Evolutionary conservation across 345 rosid genomes (phyloP), one percentile per base, ranked within the genome.

Genomic region (Citrus sinensis): DNA sequence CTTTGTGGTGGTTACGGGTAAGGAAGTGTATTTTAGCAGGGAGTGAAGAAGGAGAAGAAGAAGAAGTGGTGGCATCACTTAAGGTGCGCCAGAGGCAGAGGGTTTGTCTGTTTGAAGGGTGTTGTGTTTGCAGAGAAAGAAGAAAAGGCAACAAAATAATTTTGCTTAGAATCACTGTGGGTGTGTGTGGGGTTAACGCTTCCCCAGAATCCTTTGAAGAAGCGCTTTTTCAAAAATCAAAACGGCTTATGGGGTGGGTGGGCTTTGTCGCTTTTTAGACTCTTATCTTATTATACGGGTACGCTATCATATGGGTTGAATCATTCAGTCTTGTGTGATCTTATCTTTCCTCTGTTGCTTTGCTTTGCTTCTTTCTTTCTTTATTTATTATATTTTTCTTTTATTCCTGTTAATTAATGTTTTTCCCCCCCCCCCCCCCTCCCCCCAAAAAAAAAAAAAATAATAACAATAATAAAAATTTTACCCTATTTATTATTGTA

Each of bases 261-360:
- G 78, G 80, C 77, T 73, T 24, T 62, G 46, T 51, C 39, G 62
- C 82, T 77, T 79, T 83, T 79, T 70, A 80, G 37, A 67, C 71
- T 78, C 70, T 68, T 78, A 42, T 10, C 17, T 61, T 17, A 22
- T 71, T 61, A 76, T 19, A 42, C 78, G 84, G 79, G 49, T 78
- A 32, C 24, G 29, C 22, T 20, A n/a, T 70, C 67, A 77, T 16
- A 49, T 81, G 84, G 79, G 70, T 77, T 40, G 80, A 85, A 87
- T 87, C 84, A 87, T 83, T 85, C 78, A 83, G 74, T 61, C 78
- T 46, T 79, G 73, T 66, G 83, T 70, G 54, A 67, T 78, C 74
- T 63, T 67, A 62, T 78, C 69, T 80, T 67, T 72, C 42, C 67
- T 42, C 67, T 37, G 66, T 72, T 76, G 70, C 7, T 54, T 54